phyloP scores from a whole-genome alignment of 768 basidiomycete genomes.

The Coprinellus micaceus region DNA sequence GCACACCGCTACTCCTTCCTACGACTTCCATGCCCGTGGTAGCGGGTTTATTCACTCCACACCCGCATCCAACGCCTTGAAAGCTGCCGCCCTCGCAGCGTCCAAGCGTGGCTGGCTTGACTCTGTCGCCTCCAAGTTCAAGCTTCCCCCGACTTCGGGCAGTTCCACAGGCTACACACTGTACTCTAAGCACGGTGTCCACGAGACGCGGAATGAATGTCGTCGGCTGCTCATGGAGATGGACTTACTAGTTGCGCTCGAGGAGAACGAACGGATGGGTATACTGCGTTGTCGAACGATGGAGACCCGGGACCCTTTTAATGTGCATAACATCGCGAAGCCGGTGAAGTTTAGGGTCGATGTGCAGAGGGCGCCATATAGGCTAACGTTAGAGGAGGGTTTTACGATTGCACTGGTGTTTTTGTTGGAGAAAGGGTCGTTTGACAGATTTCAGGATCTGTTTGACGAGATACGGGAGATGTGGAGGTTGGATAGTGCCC shows the following conservation, averaged over 20 bases:
- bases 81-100: slow-evolving; percentile 12
- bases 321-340: slow-evolving; percentile 55
- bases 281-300: slow-evolving; percentile 76
- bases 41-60: neutral
- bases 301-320: slow-evolving; percentile 56
- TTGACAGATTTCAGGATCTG: slow-evolving; percentile 75
- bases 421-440: slow-evolving; percentile 83
- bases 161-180: slow-evolving; percentile 39
- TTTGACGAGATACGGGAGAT: slow-evolving; percentile 60
- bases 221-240: slow-evolving; percentile 66
- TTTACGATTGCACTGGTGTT: slow-evolving; percentile 56
- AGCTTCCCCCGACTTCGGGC: slow-evolving; percentile 38
- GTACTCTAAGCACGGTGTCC: slow-evolving; percentile 53
- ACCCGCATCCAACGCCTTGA: neutral
- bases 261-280: slow-evolving; percentile 59
- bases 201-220: slow-evolving; percentile 71
- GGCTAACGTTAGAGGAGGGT: slow-evolving; percentile 41
- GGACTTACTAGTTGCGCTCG: slow-evolving; percentile 64
- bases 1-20: too few species aligned
- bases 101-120: slow-evolving; percentile 80
- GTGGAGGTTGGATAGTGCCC: slow-evolving; percentile 60
- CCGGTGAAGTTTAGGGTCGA: slow-evolving; percentile 56
- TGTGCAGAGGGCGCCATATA: slow-evolving; percentile 31
- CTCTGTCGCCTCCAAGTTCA: slow-evolving; percentile 78
- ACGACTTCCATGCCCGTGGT: too few species aligned